Conservation (phyloP, 2,329 filamentous ascomycete genomes). For the Apiospora malaysiana region DNA sequence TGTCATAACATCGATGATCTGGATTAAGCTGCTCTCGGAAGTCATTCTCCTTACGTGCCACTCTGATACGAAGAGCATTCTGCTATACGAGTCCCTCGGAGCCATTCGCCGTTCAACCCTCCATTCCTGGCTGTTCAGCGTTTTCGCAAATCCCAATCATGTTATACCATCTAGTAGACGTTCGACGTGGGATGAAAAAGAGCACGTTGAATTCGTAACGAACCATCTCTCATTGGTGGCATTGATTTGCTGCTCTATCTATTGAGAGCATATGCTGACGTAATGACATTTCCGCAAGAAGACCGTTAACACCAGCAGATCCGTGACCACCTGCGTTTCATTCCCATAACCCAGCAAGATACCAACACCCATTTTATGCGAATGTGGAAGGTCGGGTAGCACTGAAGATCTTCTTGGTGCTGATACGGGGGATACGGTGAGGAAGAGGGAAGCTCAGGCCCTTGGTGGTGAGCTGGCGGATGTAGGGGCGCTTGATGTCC, state of each 20-base stretch:
- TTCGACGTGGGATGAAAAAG: background rate
- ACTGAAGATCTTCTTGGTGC: slow-evolving; percentile 89
- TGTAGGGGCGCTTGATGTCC: slow-evolving; percentile 97
- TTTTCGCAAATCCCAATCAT: background rate
- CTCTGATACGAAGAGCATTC: background rate
- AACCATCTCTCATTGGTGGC: slow-evolving; percentile 19
- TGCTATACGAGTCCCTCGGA: background rate
- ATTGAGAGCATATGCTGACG: slow-evolving; percentile 28
- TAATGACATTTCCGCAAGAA: slow-evolving; percentile 28
- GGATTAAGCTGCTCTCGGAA: slow-evolving; percentile 4
- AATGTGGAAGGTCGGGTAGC: slow-evolving; percentile 95
- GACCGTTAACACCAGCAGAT: slow-evolving; percentile 57
- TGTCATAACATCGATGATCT: background rate
- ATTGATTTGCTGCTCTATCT: slow-evolving; percentile 20
- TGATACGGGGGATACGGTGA: slow-evolving; percentile 87
- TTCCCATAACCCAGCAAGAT: slow-evolving; percentile 57
- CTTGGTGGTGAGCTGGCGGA: slow-evolving; percentile 97
- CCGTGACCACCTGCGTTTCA: slow-evolving; percentile 36
- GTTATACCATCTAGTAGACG: background rate
- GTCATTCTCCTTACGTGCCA: background rate
- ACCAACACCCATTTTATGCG: slow-evolving; percentile 75
- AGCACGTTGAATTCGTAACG: slow-evolving; percentile 15
- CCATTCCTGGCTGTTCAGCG: background rate
- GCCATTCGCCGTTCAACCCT: background rate
- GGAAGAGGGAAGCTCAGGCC: slow-evolving; percentile 97